Evolutionary conservation across 768 basidiomycete genomes (phyloP).

Genomic region (Pleurotus sapidus): DNA sequence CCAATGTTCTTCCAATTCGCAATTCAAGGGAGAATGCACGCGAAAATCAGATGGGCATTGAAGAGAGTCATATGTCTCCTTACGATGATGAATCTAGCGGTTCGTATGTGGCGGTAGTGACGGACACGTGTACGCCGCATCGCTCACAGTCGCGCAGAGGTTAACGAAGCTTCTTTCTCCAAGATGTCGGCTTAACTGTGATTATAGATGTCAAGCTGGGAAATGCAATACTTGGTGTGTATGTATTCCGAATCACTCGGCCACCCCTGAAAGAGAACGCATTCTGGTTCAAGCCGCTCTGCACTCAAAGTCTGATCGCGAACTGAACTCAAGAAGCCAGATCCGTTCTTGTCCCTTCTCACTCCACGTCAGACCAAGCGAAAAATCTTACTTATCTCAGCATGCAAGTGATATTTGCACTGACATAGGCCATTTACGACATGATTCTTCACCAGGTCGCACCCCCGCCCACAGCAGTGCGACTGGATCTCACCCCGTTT

Average conservation of each 20-base stretch:
- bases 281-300: constrained; percentile 1
- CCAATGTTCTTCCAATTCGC: neutral
- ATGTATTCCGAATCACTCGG: constrained; percentile 4
- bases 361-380: constrained; percentile 9
- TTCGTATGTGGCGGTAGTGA: constrained; percentile 1
- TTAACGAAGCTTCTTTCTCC: neutral
- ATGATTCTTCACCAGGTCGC: constrained; percentile 2
- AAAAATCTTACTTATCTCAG: constrained; percentile 11
- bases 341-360: constrained; percentile 1
- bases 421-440: constrained; percentile 5
- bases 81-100: neutral
- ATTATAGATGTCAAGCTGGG: neutral
- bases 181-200: constrained; percentile 5
- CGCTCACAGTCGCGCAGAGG: neutral
- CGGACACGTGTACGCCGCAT: constrained; percentile 7
- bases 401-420: constrained; percentile 5
- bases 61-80: neutral
- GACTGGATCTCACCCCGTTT: constrained; percentile 9
- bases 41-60: neutral
- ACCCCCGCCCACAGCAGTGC: neutral
- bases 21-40: neutral
- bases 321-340: constrained; percentile 1
- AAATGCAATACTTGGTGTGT: constrained; percentile 1
- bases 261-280: neutral
- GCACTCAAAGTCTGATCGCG: neutral